Percentiles rank a stretch among this genome's conserved stretches.
Evolutionary conservation across 257 asterid genomes (phyloP).

Genomic region (Nicotiana tabacum): DNA sequence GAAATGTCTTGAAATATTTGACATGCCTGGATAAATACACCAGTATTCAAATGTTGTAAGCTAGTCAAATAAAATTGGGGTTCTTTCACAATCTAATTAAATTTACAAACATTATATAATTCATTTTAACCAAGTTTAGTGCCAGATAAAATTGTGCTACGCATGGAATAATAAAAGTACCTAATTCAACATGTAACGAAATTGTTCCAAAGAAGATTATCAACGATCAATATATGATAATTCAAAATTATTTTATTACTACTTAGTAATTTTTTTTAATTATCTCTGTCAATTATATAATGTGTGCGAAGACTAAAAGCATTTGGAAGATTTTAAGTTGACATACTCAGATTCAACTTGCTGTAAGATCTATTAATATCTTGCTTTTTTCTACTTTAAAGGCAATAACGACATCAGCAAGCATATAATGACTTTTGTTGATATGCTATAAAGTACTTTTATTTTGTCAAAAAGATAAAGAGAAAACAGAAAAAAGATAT

Average conservation of each 20-base stretch:
- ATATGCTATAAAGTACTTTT: not conserved
- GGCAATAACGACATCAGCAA: not conserved
- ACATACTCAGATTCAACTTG: not conserved
- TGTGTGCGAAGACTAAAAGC: not conserved
- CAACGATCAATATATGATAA: not conserved
- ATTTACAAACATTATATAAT: not conserved
- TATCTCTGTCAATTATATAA: not conserved
- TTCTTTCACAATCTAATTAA: not conserved
- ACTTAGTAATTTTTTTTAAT: not conserved
- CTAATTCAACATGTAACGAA: not conserved
- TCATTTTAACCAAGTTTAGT: not conserved
- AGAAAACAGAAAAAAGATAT: not conserved
- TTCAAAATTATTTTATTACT: not conserved
- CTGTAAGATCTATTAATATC: not conserved
- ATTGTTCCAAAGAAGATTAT: not conserved
- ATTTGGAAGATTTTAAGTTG: not conserved
- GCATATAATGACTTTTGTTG: conserved; percentile 4
- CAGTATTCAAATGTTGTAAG: not conserved
- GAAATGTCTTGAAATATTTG: not conserved
- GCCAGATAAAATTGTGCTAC: not conserved
- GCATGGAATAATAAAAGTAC: not conserved
- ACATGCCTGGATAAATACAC: not conserved
- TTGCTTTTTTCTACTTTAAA: not conserved
- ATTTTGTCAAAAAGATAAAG: not conserved
- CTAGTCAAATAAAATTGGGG: not conserved